Evolutionary conservation across 192 early-diverging fungal species (phyloP), one percentile per base, ranked within the genome.

Genomic region (Diversispora epigaea): DNA sequence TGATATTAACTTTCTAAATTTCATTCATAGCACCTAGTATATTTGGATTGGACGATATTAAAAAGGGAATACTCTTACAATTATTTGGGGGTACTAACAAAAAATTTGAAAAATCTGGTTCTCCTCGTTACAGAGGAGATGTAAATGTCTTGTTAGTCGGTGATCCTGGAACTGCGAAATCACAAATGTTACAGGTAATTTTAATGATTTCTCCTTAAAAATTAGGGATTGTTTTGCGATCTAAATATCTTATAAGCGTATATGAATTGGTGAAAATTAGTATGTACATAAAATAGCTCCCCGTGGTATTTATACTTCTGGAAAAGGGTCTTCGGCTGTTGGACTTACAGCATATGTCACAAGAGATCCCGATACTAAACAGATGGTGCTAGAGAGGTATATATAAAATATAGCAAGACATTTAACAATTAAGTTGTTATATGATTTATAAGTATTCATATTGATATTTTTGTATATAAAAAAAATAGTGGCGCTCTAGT

Each of bases 281-380:
- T 96, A 96, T 57, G 93, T 97, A 22, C 94, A 97, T 83, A 90
- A 92, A 79, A 86, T 99, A 83, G 91, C 96, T 6, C 95, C 97
- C 17, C 90, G 97, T 70, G 96, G 96, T 50, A 88, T 98, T 5
- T 99, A 98, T 79, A 99, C 97, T 2, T 96, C 95, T 47, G 97
- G 97, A 62, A 99, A 98, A 80, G 97, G 97, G 32, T 94, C 93
- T 19, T 95, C 94, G 15, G 96, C 95, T 0, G 97, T 97, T 14
- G 97, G 97, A 78, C 83, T 99, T 66, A 99, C 97, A 1, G 96
- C 96, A 11, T 96, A 95, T 79, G 91, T 98, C 11, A 96, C 95
- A 22, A 87, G 93, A 52, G 96, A 98, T 80, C 96, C 97, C 0
- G 97, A 97, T 74, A 92, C 93, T n/a, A 86, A 93, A 55, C 95